Conservation (phyloP, 495 filamentous ascomycete species). For the Penicillium silybi region DNA sequence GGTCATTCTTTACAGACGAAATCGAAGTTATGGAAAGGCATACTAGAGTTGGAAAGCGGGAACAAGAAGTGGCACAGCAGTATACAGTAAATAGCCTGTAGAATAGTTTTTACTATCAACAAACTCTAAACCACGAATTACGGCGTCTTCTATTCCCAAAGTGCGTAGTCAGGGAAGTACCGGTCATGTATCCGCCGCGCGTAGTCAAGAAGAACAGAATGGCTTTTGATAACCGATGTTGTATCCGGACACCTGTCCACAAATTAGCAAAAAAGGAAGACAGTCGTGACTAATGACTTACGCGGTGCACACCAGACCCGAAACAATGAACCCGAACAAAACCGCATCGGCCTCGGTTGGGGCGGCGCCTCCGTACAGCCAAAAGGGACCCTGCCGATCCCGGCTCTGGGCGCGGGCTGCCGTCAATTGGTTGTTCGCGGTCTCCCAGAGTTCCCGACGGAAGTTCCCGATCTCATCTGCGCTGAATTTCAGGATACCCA, state of each 20-base stretch:
- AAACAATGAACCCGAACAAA: constrained; percentile 55
- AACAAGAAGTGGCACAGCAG: no score
- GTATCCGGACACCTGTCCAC: constrained; percentile 43
- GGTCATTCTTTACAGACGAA: no score
- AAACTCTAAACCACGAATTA: not conserved
- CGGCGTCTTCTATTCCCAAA: constrained; percentile 17
- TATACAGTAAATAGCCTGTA: not conserved
- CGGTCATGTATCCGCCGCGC: constrained; percentile 51
- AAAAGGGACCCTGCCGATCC: constrained; percentile 42
- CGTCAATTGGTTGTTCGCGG: constrained; percentile 37
- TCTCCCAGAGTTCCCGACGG: constrained; percentile 50
- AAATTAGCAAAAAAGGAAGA: not conserved
- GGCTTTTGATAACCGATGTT: constrained; percentile 35
- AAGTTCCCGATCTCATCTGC: constrained; percentile 44
- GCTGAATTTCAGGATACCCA: constrained; percentile 51
- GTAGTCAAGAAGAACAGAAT: constrained; percentile 53
- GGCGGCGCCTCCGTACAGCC: constrained; percentile 49
- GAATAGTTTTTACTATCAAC: no score
- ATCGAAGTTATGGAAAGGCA: not conserved
- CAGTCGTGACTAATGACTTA: constrained; percentile 32
- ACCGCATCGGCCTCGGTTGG: constrained; percentile 56
- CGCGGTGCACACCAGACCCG: constrained; percentile 48
- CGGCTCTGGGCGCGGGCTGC: constrained; percentile 11
- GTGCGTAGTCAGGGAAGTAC: constrained; percentile 58
- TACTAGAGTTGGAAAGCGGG: no score